A percentile compares a stretch with the other conserved stretches of the same genome.
phyloP scores from a whole-genome alignment of 140 eudicot genomes.

The Bidens hawaiensis region DNA sequence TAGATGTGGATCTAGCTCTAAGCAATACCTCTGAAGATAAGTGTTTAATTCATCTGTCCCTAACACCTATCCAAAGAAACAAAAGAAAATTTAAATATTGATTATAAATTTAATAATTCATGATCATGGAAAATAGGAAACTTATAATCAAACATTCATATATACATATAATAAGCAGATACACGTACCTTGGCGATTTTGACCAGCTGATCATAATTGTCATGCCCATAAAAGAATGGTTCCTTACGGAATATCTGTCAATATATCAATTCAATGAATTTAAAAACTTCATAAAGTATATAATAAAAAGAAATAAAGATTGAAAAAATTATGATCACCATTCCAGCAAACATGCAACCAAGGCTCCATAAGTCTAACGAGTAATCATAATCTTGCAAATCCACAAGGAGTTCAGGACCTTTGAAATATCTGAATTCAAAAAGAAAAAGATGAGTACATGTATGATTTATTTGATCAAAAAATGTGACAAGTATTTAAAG shows the following conservation, averaged over 20 bases:
- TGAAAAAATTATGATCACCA: conserved; percentile 48
- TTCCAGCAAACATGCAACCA: conserved; percentile 97
- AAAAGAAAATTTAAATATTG: not conserved
- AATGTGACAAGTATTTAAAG: not conserved
- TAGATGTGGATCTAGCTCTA: conserved; percentile 83
- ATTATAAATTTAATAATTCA: not conserved
- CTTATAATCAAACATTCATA: not conserved
- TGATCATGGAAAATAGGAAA: not conserved
- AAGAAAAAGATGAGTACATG: not conserved
- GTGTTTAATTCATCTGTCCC: conserved; percentile 88
- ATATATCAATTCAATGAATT: conserved; percentile 8
- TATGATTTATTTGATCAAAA: not conserved
- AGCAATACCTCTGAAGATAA: conserved; percentile 68
- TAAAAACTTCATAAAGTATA: not conserved
- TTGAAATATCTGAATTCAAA: conserved; percentile 78
- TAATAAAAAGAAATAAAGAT: not conserved
- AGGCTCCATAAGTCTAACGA: conserved; percentile 95
- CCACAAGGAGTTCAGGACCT: conserved; percentile 93
- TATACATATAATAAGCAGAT: not conserved
- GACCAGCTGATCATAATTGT: conserved; percentile 90
- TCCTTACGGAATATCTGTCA: conserved; percentile 94
- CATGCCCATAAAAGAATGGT: conserved; percentile 95
- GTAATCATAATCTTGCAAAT: conserved; percentile 93
- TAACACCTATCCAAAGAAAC: conserved; percentile 44
- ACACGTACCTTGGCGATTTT: conserved; percentile 84